These are phyloP conservation scores for Epichloe elymi DNA, from an alignment of 2,329 filamentous ascomycete species.

Conservation along the genomic window DNA sequence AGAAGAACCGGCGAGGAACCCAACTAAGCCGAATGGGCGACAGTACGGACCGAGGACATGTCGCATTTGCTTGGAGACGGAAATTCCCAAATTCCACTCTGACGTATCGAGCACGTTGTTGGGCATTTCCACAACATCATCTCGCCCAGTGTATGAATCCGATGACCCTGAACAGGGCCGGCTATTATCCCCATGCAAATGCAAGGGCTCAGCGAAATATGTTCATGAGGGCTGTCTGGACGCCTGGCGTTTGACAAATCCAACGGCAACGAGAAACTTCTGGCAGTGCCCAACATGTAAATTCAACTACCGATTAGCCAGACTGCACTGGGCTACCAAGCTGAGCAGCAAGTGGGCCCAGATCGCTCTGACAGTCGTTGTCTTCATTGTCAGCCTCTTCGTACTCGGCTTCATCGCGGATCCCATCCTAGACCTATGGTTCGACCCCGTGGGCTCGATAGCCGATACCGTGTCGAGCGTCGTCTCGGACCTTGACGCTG, in stretches of 20 bases:
- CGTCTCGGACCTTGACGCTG: slow-evolving; percentile 27
- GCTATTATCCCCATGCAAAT: slow-evolving; percentile 79
- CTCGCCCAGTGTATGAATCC: slow-evolving; percentile 49
- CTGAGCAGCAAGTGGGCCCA: slow-evolving; percentile 56
- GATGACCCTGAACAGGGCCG: slow-evolving; percentile 61
- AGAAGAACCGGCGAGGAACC: slow-evolving; percentile 6
- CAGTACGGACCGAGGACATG: slow-evolving; percentile 65
- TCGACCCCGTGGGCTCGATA: slow-evolving; percentile 60
- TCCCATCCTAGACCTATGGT: slow-evolving; percentile 78
- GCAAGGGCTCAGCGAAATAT: slow-evolving; percentile 85
- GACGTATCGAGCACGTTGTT: slow-evolving; percentile 19
- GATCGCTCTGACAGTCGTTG: slow-evolving; percentile 53
- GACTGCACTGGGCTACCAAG: slow-evolving; percentile 61
- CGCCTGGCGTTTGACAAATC: slow-evolving; percentile 66
- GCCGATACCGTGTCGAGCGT: slow-evolving; percentile 35
- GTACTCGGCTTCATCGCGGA: slow-evolving; percentile 83
- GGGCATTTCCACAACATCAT: slow-evolving; percentile 19
- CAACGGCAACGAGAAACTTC: slow-evolving; percentile 52
- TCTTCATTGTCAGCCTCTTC: slow-evolving; percentile 64
- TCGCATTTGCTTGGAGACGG: slow-evolving; percentile 74
- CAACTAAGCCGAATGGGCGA: slow-evolving; percentile 8
- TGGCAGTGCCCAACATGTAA: slow-evolving; percentile 82
- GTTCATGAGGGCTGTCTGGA: slow-evolving; percentile 86
- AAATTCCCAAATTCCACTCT: slow-evolving; percentile 34
- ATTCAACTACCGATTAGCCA: slow-evolving; percentile 67